phyloP scores from a whole-genome alignment of 306 rosid genomes.

The Acmispon strigosus region DNA sequence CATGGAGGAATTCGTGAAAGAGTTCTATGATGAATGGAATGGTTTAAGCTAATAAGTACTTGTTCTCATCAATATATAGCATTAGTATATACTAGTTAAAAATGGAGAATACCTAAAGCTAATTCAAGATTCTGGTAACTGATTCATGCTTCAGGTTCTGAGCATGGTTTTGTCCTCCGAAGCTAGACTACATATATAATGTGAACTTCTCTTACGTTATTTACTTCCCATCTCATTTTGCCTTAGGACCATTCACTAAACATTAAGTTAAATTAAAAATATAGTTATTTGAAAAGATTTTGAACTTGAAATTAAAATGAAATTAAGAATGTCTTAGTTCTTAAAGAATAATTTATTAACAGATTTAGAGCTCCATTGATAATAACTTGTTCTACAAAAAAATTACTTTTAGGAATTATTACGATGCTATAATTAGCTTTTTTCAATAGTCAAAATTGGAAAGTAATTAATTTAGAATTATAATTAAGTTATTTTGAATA shows the following conservation, averaged over 20 bases:
- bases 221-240: neutral
- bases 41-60: constrained; percentile 41
- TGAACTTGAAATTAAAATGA: too few relatives aligned
- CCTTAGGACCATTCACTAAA: neutral
- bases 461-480: too few relatives aligned
- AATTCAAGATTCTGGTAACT: neutral
- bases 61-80: neutral
- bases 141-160: neutral
- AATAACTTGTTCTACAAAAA: too few relatives aligned
- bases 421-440: too few relatives aligned
- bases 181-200: neutral
- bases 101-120: neutral
- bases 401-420: too few relatives aligned
- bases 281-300: too few relatives aligned
- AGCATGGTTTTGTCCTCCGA: neutral
- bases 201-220: neutral
- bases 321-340: too few relatives aligned
- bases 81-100: neutral
- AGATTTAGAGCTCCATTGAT: too few relatives aligned
- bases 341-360: too few relatives aligned
- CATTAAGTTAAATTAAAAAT: neutral
- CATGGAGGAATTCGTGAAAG: constrained; percentile 76
- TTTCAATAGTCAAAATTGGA: too few relatives aligned
- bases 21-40: constrained; percentile 83
- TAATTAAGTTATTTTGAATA: too few relatives aligned